Conservation (phyloP, 768 basidiomycete genomes). For the Chalciporus sphaerocephalus region DNA sequence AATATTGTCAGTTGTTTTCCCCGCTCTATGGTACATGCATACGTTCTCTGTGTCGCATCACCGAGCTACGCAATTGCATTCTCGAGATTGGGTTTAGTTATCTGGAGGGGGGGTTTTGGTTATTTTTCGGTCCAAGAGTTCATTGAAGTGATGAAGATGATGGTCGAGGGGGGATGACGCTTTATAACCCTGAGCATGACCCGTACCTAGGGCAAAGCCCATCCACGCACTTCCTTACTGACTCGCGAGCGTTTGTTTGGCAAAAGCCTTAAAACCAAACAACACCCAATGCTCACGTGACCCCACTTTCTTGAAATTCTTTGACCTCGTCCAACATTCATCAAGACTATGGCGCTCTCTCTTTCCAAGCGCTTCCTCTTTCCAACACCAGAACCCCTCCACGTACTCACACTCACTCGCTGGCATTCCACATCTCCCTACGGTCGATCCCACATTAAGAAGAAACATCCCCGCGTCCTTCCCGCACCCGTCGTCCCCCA, state of each 20-base stretch:
- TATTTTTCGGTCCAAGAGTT: too few species aligned
- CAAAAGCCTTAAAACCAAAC: constrained; percentile 20
- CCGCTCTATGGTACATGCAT: too few species aligned
- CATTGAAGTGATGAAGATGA: too few species aligned
- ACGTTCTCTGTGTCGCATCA: too few species aligned
- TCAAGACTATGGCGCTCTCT: constrained; percentile 12
- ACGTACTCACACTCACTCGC: constrained; percentile 28
- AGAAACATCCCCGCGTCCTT: constrained; percentile 58
- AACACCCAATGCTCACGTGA: constrained; percentile 7
- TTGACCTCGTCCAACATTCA: not conserved
- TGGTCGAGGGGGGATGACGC: too few species aligned
- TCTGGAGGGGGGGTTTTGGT: too few species aligned
- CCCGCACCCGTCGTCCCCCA: constrained; percentile 84
- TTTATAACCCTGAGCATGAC: too few species aligned
- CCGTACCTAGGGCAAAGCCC: too few species aligned
- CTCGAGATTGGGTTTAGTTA: too few species aligned
- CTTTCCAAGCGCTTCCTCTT: constrained; percentile 13
- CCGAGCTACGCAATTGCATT: too few species aligned
- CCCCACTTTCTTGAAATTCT: not conserved
- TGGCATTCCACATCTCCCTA: constrained; percentile 70
- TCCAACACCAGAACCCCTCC: not conserved
- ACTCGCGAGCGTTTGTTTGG: constrained; percentile 21
- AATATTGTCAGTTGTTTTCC: too few species aligned
- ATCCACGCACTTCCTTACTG: too few species aligned
- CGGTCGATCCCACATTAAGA: constrained; percentile 80